A percentile compares a stretch with the other conserved stretches of the same genome.
phyloP scores from a whole-genome alignment of 2,329 filamentous ascomycete genomes.

The Cercospora sesami region DNA sequence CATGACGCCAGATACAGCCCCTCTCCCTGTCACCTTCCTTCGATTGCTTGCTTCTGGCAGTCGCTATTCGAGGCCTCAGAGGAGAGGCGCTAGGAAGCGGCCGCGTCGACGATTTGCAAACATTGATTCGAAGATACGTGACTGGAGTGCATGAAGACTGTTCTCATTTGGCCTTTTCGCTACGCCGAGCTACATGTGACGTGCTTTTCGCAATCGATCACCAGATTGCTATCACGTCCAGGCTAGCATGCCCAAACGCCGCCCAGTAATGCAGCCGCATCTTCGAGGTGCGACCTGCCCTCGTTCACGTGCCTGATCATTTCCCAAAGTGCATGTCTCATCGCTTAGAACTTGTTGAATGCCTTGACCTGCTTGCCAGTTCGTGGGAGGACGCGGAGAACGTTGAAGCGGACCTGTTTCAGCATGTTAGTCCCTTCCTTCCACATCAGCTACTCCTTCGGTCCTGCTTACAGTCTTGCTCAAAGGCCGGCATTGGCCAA shows the following conservation, averaged over 20 bases:
- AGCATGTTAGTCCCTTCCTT: conserved; percentile 24
- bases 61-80: background rate
- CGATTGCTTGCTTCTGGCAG: background rate
- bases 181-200: conserved; percentile 29
- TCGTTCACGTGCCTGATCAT: conserved; percentile 17
- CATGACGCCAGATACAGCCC: background rate
- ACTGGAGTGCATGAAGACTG: conserved; percentile 29
- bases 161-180: conserved; percentile 29
- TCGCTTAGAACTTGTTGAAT: conserved; percentile 92
- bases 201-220: conserved; percentile 13
- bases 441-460: conserved; percentile 4
- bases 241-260: conserved; percentile 30
- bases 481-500: conserved; percentile 98
- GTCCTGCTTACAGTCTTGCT: conserved; percentile 90
- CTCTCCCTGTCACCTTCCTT: background rate
- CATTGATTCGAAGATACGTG: background rate
- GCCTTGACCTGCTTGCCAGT: conserved; percentile 96
- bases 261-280: conserved; percentile 29
- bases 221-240: conserved; percentile 18
- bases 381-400: conserved; percentile 95
- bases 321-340: conserved; percentile 25
- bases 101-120: background rate
- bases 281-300: conserved; percentile 17
- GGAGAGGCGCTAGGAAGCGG: background rate
- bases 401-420: conserved; percentile 92